These are phyloP conservation scores for Eustoma russellianum DNA, from an alignment of 257 asterid species.

Conservation along the genomic window DNA sequence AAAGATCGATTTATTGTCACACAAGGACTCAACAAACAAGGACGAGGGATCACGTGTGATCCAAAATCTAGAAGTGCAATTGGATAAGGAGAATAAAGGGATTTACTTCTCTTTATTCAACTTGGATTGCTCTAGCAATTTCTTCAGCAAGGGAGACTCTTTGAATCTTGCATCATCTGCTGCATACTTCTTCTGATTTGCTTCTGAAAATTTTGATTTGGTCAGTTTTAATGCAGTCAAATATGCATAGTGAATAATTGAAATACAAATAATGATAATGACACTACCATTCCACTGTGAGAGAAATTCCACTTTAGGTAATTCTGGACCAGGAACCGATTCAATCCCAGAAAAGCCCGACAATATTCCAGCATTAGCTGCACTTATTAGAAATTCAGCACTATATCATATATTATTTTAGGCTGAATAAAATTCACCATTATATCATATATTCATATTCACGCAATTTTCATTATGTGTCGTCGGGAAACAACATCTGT, in stretches of 20 bases:
- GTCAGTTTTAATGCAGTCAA: slow-evolving; percentile 4
- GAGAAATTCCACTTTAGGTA: slow-evolving; percentile 74
- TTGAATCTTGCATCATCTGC: slow-evolving; percentile 80
- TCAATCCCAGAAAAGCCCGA: slow-evolving; percentile 77
- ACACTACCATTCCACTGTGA: slow-evolving; percentile 63
- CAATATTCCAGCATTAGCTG: slow-evolving; percentile 89
- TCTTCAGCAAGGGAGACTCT: slow-evolving; percentile 71
- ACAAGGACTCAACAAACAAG: too few species aligned
- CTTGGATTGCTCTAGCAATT: slow-evolving; percentile 71
- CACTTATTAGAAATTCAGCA: slow-evolving; percentile 17
- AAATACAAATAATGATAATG: background rate
- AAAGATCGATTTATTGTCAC: too few species aligned
- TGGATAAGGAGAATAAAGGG: slow-evolving; percentile 5
- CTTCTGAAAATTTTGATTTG: slow-evolving; percentile 36
- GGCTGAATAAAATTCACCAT: too few species aligned
- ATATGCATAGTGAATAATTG: background rate
- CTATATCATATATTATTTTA: too few species aligned
- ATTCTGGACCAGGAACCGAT: slow-evolving; percentile 90
- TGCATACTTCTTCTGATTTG: slow-evolving; percentile 86
- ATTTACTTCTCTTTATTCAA: slow-evolving; percentile 65
- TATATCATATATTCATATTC: too few species aligned
- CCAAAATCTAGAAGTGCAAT: background rate
- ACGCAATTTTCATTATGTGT: too few species aligned
- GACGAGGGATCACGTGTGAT: too few species aligned
- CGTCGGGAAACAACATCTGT: too few species aligned